phyloP scores from a whole-genome alignment of 768 basidiomycete species.

The Rhodotorula sphaerocarpa region DNA sequence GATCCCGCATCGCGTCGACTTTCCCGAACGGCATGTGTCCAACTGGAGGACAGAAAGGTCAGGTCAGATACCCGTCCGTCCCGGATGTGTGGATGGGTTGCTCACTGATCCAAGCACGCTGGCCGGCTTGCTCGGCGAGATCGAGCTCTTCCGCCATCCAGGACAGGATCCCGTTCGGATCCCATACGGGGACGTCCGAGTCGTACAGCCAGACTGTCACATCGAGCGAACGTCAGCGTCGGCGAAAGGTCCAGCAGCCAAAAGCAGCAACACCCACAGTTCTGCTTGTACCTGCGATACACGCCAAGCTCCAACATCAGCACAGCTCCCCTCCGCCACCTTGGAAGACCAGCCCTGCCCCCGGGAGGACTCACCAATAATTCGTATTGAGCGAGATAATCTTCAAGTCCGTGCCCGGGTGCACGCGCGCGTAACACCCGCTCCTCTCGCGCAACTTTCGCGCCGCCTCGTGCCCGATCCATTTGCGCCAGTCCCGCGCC shows the following conservation, averaged over 20 bases:
- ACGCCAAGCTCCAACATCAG: no score
- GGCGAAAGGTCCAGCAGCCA: background rate
- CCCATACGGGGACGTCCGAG: slow-evolving; percentile 49
- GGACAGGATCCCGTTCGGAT: slow-evolving; percentile 56
- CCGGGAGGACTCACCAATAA: slow-evolving; percentile 53
- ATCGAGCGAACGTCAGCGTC: background rate
- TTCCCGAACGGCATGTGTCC: slow-evolving; percentile 37
- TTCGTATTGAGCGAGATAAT: slow-evolving; percentile 57
- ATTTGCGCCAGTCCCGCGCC: slow-evolving; percentile 43
- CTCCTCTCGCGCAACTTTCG: slow-evolving; percentile 49
- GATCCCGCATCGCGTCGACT: slow-evolving; percentile 35
- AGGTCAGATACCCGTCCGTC: background rate
- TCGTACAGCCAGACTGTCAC: slow-evolving; percentile 58
- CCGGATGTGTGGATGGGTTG: background rate
- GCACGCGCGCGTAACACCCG: slow-evolving; percentile 53
- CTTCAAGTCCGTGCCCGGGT: slow-evolving; percentile 49
- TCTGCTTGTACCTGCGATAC: slow-evolving; percentile 16
- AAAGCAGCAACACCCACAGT: background rate
- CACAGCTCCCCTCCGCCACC: background rate
- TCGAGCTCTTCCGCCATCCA: slow-evolving; percentile 55
- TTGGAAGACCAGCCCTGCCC: no score
- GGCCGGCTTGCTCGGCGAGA: slow-evolving; percentile 54
- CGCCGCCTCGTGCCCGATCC: slow-evolving; percentile 49
- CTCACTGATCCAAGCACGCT: slow-evolving; percentile 54
- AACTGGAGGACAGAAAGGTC: background rate